Evolutionary conservation across 805 yeast species (phyloP).

Genomic region (Starmerella bombicola): DNA sequence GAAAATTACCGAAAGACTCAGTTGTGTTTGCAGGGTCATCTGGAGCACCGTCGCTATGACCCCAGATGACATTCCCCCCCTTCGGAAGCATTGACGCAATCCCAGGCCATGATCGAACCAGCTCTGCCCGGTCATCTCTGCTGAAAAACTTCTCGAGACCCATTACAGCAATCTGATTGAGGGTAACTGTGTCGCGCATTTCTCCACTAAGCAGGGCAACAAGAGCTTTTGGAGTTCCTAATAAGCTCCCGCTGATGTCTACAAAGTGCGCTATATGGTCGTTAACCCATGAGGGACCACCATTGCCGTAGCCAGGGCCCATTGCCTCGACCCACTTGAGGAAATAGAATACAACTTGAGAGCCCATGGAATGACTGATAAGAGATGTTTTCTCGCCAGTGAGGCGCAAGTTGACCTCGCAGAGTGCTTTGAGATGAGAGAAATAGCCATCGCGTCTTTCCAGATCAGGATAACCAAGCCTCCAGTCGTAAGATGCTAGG

Average conservation of each 20-base stretch:
- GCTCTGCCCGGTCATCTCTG: conserved; percentile 72
- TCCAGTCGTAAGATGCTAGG: conserved; percentile 93
- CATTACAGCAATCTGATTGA: conserved; percentile 82
- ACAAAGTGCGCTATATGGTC: conserved; percentile 68
- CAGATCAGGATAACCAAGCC: conserved; percentile 76
- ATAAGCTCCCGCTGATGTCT: conserved; percentile 76
- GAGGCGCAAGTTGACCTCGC: conserved; percentile 45
- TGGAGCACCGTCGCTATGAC: conserved; percentile 52
- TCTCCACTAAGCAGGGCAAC: conserved; percentile 93
- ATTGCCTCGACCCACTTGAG: conserved; percentile 93
- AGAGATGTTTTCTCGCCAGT: conserved; percentile 60
- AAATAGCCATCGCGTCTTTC: conserved; percentile 83
- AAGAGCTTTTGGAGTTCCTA: conserved; percentile 91
- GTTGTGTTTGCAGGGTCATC: conserved; percentile 32
- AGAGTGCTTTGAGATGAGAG: conserved; percentile 54
- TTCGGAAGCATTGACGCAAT: conserved; percentile 92
- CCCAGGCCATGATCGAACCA: conserved; percentile 86
- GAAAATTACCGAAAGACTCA: conserved; percentile 58
- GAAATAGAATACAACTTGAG: conserved; percentile 78
- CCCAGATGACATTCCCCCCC: conserved; percentile 90
- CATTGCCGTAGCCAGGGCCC: conserved; percentile 70
- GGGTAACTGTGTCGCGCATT: conserved; percentile 93
- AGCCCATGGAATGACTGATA: conserved; percentile 93
- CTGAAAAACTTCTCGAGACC: conserved; percentile 91
- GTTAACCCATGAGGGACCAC: conserved; percentile 84